A percentile compares a stretch with the other conserved stretches of the same genome.
These are phyloP conservation scores for Cutaneotrichosporon sp. DNA, from an alignment of 1,284 basidiomycete genomes.

Conservation along the genomic window DNA sequence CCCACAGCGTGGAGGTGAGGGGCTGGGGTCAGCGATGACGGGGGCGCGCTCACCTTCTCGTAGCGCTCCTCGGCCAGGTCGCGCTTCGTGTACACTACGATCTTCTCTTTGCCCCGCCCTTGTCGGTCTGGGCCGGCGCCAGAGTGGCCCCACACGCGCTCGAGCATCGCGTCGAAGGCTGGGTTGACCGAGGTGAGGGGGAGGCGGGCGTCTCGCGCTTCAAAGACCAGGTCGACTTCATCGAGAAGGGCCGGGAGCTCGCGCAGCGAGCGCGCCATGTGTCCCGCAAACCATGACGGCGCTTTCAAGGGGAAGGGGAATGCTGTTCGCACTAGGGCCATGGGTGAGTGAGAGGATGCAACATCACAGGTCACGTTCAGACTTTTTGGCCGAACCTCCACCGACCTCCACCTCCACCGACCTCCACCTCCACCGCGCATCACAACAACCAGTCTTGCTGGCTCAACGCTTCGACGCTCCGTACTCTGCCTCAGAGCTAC, in stretches of 20 bases:
- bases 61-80: constrained; percentile 86
- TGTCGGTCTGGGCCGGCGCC: constrained; percentile 37
- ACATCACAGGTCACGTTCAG: background rate
- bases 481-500: too few species aligned
- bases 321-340: constrained; percentile 13
- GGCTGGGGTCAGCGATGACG: constrained; percentile 51
- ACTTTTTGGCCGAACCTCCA: background rate
- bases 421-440: background rate
- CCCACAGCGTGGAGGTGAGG: constrained; percentile 53
- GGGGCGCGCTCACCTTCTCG: constrained; percentile 68
- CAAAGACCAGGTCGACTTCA: constrained; percentile 87
- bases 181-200: constrained; percentile 93
- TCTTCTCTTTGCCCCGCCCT: constrained; percentile 62
- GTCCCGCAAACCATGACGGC: constrained; percentile 96
- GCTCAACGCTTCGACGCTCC: too few species aligned
- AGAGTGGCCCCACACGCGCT: constrained; percentile 39
- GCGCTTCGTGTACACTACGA: constrained; percentile 90
- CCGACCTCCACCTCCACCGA: too few species aligned
- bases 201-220: constrained; percentile 88
- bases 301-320: constrained; percentile 58
- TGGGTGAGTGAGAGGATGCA: background rate
- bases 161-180: constrained; percentile 68
- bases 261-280: constrained; percentile 87
- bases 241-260: constrained; percentile 74
- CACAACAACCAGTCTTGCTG: too few species aligned